Base-by-base conservation (phyloP, 805 yeast species). In the Cyberlindnera subsufficiens region DNA sequence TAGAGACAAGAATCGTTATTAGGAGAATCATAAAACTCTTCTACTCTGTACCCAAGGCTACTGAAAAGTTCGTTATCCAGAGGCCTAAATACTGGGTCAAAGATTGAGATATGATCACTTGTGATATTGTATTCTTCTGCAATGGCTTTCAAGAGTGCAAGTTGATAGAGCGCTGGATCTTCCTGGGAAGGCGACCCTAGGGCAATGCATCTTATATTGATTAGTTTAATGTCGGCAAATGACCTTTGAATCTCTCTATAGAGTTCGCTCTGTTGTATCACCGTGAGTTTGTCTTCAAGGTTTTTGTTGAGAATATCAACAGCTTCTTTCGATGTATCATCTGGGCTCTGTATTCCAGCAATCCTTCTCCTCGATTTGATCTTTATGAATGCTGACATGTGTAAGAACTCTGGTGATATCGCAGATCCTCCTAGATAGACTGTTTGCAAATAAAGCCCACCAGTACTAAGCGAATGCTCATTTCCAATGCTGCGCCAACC, bases 151-250 rank as follows among this genome's bases (percentile, higher is more conserved):
- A 84, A 56, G 38, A 78, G 59, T 1, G 88, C 89, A 9, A 84
- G 56, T 60, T 86, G 95, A 57, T 72, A 83, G 33, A 77, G 62
- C 2, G 91, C 83, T 19, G 75, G 74, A n/a, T 54, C 58, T 42
- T 77, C 81, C 6, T 73, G 74, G 13, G 74, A 60, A 4, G 87
- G 84, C 5, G 79, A 69, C 0, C 95, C 95, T 17, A 86, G 63
- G 0, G 91, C 95, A 27, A 86, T 60, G 53, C 91, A 85, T 51
- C 88, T 65, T 46, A 86, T 69, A 22, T 45, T 51, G 2, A 41
- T 46, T 10, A 66, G 48, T 5, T 39, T 15, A 4, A 9, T 30
- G 3, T 33, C 30, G 4, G 43, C 40, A 6, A 67, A 39, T 0
- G 51, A 35, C 5, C 50, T 40, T 2, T 42, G 22, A 7, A 69